Percentiles rank a stretch among this genome's conserved stretches.
phyloP scores from a whole-genome alignment of 2,329 filamentous ascomycete genomes.

The Aquanectria penicillioides region DNA sequence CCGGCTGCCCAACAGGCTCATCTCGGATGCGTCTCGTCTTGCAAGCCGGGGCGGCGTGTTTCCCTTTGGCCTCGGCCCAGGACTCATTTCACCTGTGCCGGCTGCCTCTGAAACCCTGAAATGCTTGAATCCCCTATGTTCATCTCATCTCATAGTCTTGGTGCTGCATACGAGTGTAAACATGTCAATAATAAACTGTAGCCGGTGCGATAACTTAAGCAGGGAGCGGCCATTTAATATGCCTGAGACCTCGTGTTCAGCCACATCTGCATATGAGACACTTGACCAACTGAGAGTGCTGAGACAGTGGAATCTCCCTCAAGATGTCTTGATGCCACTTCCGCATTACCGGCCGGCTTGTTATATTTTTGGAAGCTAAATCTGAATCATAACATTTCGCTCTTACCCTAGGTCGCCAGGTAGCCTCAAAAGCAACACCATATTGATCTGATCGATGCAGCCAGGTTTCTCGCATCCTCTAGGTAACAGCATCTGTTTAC shows the following conservation, averaged over 20 bases:
- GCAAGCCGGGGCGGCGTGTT: not conserved
- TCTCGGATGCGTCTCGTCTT: conserved; percentile 2
- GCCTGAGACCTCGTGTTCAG: not conserved
- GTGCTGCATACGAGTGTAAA: too few relatives aligned
- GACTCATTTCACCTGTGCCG: conserved; percentile 1
- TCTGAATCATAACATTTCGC: conserved; percentile 11
- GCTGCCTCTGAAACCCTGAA: conserved; percentile 2
- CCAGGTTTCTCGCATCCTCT: too few relatives aligned
- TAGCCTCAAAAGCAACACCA: conserved; percentile 47
- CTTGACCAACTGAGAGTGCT: conserved; percentile 55
- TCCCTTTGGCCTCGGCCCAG: not conserved
- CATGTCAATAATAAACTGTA: not conserved
- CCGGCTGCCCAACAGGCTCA: not conserved
- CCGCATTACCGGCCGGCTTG: not conserved
- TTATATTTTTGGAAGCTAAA: not conserved
- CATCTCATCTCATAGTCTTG: too few relatives aligned
- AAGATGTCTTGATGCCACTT: conserved; percentile 52
- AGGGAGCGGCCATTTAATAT: not conserved
- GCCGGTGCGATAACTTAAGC: conserved; percentile 3
- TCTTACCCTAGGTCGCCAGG: not conserved
- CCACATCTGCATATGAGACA: conserved; percentile 6
- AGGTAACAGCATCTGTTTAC: too few relatives aligned
- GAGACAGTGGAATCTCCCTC: conserved; percentile 59
- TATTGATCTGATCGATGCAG: too few relatives aligned
- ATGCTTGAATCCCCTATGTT: too few relatives aligned